These are phyloP conservation scores for Colletotrichum chrysophilum DNA, from an alignment of 2,329 filamentous ascomycete genomes.

Conservation along the genomic window DNA sequence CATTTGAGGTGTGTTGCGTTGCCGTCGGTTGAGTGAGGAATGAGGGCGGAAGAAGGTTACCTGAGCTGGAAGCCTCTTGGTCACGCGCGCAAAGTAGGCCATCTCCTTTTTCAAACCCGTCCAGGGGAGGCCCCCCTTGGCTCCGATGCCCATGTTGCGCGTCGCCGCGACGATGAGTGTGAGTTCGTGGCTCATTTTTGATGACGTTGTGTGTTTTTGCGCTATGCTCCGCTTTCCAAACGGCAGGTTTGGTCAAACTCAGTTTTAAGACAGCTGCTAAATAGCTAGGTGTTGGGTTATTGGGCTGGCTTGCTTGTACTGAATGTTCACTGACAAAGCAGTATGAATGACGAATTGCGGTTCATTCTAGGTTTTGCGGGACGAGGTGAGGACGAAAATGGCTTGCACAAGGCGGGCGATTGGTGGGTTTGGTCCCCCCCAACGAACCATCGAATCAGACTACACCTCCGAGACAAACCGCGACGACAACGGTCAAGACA, in stretches of 20 bases:
- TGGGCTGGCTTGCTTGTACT: neutral
- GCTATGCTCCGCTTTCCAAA: neutral
- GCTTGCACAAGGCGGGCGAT: neutral
- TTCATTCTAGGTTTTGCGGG: slow-evolving; percentile 13
- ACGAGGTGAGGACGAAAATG: neutral
- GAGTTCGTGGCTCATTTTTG: slow-evolving; percentile 53
- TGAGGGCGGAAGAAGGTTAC: slow-evolving; percentile 30
- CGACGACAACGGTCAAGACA: neutral
- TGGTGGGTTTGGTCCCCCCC: neutral
- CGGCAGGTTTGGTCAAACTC: neutral
- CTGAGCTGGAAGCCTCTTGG: slow-evolving; percentile 64
- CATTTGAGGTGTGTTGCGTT: neutral
- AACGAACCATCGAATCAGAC: neutral
- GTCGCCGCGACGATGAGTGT: slow-evolving; percentile 96
- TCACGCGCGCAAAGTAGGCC: slow-evolving; percentile 92
- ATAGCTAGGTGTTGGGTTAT: neutral
- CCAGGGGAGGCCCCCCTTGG: slow-evolving; percentile 83
- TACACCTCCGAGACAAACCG: neutral
- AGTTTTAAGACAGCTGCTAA: neutral
- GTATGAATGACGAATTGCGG: neutral
- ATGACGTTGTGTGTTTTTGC: neutral
- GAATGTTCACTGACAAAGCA: neutral
- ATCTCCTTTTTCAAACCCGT: slow-evolving; percentile 88
- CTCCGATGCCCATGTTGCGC: slow-evolving; percentile 88
- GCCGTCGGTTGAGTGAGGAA: neutral